A percentile compares a stretch with the other conserved stretches of the same genome.
Evolutionary conservation across 1,284 basidiomycete genomes (phyloP).

Genomic region (Agroathelia rolfsii): DNA sequence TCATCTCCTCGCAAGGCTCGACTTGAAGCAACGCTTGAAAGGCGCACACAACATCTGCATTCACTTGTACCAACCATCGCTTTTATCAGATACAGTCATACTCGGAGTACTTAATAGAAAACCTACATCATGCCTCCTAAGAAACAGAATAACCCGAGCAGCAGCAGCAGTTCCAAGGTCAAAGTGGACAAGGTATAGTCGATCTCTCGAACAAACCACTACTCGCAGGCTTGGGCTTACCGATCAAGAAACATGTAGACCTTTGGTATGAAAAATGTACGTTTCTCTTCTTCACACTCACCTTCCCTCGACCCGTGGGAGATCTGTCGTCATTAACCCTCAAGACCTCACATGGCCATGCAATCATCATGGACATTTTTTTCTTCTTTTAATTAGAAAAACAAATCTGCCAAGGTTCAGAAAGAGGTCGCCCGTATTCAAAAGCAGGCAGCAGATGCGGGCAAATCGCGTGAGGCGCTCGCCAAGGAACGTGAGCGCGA

Average conservation of each 20-base stretch:
- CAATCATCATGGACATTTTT: slow-evolving; percentile 6
- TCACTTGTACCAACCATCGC: not conserved
- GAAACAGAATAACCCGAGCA: slow-evolving; percentile 36
- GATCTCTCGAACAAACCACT: slow-evolving; percentile 8
- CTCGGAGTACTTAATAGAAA: not conserved
- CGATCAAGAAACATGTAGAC: slow-evolving; percentile 43
- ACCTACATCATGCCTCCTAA: slow-evolving; percentile 57
- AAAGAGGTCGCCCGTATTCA: slow-evolving; percentile 74
- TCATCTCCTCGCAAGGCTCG: no score
- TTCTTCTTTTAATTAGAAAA: slow-evolving; percentile 53
- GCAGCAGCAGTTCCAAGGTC: slow-evolving; percentile 56
- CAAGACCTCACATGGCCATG: no score
- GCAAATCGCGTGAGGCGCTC: slow-evolving; percentile 69
- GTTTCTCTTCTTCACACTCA: slow-evolving; percentile 17
- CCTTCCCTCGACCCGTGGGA: no score
- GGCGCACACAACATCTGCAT: not conserved
- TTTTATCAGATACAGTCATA: not conserved
- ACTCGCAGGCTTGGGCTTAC: slow-evolving; percentile 16
- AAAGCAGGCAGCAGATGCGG: slow-evolving; percentile 58
- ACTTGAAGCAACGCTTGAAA: no score
- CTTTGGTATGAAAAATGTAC: slow-evolving; percentile 89
- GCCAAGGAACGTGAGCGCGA: slow-evolving; percentile 84
- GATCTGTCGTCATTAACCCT: no score
- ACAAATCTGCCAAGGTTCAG: slow-evolving; percentile 90
- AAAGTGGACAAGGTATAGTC: slow-evolving; percentile 70